Evolutionary conservation across 2,329 filamentous ascomycete genomes (phyloP), one percentile per base, ranked within the genome.

Genomic region (Ceratocystis ficicola): DNA sequence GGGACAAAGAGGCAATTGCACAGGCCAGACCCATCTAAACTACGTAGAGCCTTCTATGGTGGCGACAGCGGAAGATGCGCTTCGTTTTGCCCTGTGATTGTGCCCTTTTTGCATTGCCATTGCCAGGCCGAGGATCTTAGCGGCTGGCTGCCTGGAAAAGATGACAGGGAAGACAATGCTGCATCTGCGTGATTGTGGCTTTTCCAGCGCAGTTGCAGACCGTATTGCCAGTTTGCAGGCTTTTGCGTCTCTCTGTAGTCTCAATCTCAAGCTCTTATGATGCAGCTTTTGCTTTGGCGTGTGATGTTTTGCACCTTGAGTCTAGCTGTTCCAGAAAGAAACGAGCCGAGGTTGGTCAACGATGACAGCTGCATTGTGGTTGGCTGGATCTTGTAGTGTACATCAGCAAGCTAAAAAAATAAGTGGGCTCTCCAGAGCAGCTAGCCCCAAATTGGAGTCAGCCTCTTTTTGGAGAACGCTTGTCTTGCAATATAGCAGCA

Each of bases 261-360:
- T 41, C 36, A 4, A 10, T 15, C 36, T 41, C 36, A 4, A 41
- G 36, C 36, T 41, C 36, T 41, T 15, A 1, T 20, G 41, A n/a
- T 36, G 61, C 44, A 50, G 20, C 44, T 50, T 30, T 30, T 62
- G 32, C 10, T 12, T 62, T 8, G 28, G 30, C 28, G n/a, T 20
- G 7, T 10, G 52, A 57, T 30, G 52, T 50, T 63, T 55, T 50
- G 46, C 62, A 41, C 62, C 5, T 64, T n/a, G 20, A 52, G 22
- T 52, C 62, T 22, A 41, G 10, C 8, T 60, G 8, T 65, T 41
- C 10, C 36, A 60, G 41, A 61, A 36, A 41, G 20, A 55, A 66
- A 67, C 57, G 52, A 67, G 62, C 65, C 65, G 65, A 67, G 65
- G 65, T 67, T 64, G 62, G 61, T 63, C 36, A 66, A 64, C 55